A percentile compares a stretch with the other conserved stretches of the same genome.
Evolutionary conservation across 208 protist species (phyloP).

Genomic region (Borovskyia barvae): DNA sequence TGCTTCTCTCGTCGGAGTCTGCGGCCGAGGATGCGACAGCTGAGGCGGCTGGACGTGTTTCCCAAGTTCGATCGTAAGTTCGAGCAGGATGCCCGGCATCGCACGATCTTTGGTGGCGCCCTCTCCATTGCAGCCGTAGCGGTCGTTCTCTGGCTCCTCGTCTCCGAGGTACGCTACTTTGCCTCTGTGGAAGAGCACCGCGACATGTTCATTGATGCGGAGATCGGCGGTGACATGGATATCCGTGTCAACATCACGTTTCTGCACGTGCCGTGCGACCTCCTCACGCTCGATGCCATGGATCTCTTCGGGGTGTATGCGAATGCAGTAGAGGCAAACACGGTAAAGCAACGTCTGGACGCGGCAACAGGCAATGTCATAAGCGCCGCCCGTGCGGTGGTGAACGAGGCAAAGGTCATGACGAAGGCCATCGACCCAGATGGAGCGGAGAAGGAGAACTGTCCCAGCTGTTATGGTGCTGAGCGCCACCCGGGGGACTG

Average conservation of each 20-base stretch:
- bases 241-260: conserved; percentile 80
- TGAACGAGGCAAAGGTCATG: conserved; percentile 35
- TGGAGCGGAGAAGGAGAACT: conserved; percentile 57
- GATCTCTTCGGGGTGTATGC: conserved; percentile 66
- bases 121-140: conserved; percentile 55
- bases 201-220: conserved; percentile 73
- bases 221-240: conserved; percentile 55
- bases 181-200: conserved; percentile 53
- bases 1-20: too few relatives aligned
- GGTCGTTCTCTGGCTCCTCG: conserved; percentile 54
- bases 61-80: conserved; percentile 90
- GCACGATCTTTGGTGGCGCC: conserved; percentile 42
- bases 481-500: conserved; percentile 55
- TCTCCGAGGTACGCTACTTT: conserved; percentile 72
- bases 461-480: conserved; percentile 82
- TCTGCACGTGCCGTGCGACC: conserved; percentile 66
- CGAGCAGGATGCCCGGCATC: conserved; percentile 66
- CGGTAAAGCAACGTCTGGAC: conserved; percentile 59
- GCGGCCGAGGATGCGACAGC: conserved; percentile 32
- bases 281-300: conserved; percentile 71
- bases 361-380: conserved; percentile 31
- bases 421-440: conserved; percentile 44
- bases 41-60: conserved; percentile 80
- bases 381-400: conserved; percentile 34
- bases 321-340: conserved; percentile 25